Percentiles rank a stretch among this genome's conserved stretches.
These are phyloP conservation scores for Metschnikowia dekortorum DNA, from an alignment of 805 yeast species.

Conservation along the genomic window DNA sequence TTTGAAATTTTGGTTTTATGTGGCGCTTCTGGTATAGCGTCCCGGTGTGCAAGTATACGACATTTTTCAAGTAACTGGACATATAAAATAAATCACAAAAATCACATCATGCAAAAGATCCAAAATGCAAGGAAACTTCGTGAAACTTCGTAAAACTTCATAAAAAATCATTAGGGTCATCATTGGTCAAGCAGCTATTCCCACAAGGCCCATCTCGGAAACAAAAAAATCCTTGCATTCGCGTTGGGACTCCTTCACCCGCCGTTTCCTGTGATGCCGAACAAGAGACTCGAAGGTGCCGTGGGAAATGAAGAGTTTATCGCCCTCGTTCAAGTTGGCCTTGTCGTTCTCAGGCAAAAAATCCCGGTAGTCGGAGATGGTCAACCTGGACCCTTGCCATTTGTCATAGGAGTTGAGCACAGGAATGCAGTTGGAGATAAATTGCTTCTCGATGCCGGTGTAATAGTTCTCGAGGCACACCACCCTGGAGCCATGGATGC, in stretches of 20 bases:
- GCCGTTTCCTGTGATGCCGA: slow-evolving; percentile 1
- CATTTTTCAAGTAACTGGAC: no score
- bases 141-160: no score
- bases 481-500: slow-evolving; percentile 10
- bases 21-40: no score
- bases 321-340: slow-evolving; percentile 6
- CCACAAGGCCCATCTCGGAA: slow-evolving; percentile 13
- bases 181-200: neutral
- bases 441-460: slow-evolving; percentile 29
- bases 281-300: slow-evolving; percentile 9
- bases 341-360: slow-evolving; percentile 11
- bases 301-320: slow-evolving; percentile 12
- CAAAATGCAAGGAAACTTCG: no score
- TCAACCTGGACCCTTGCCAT: slow-evolving; percentile 24
- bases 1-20: no score
- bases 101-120: no score
- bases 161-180: neutral
- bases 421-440: slow-evolving; percentile 36
- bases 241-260: neutral
- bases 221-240: slow-evolving; percentile 15
- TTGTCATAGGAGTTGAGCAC: slow-evolving; percentile 35
- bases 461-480: slow-evolving; percentile 14
- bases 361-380: slow-evolving; percentile 11
- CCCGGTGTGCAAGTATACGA: no score
- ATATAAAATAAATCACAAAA: no score